Conservation (phyloP, 345 rosid species). For the Rhodomyrtus tomentosa region DNA sequence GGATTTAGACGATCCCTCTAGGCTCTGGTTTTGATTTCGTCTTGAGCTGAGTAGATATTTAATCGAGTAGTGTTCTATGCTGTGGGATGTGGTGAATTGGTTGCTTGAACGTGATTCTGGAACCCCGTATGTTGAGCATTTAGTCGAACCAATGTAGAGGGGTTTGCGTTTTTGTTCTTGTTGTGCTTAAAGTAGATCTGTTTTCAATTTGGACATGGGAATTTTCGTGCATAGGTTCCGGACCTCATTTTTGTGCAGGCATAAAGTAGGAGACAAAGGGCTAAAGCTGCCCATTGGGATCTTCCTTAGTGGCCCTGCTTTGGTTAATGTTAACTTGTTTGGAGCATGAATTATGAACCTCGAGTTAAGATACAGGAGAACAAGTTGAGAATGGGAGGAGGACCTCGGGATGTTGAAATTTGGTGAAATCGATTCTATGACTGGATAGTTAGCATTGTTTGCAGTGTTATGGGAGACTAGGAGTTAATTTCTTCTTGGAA, state of each 20-base stretch:
- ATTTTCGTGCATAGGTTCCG: neutral
- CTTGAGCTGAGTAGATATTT: neutral
- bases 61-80: neutral
- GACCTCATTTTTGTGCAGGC: neutral
- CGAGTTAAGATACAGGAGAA: neutral
- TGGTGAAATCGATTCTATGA: neutral
- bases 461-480: neutral
- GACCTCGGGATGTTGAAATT: neutral
- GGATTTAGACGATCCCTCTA: neutral
- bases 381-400: neutral
- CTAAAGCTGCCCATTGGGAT: too few species aligned
- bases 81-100: too few species aligned
- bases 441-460: neutral
- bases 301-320: too few species aligned
- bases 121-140: neutral
- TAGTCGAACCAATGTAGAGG: neutral
- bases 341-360: neutral
- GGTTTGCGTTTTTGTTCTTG: neutral
- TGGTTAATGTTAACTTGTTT: too few species aligned
- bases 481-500: neutral
- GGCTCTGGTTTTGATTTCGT: neutral
- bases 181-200: neutral
- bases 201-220: neutral
- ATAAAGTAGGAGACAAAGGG: neutral
- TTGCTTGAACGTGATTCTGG: too few species aligned